These are phyloP conservation scores for Apiospora pterosperma DNA, from an alignment of 2,329 filamentous ascomycete species.

Conservation along the genomic window DNA sequence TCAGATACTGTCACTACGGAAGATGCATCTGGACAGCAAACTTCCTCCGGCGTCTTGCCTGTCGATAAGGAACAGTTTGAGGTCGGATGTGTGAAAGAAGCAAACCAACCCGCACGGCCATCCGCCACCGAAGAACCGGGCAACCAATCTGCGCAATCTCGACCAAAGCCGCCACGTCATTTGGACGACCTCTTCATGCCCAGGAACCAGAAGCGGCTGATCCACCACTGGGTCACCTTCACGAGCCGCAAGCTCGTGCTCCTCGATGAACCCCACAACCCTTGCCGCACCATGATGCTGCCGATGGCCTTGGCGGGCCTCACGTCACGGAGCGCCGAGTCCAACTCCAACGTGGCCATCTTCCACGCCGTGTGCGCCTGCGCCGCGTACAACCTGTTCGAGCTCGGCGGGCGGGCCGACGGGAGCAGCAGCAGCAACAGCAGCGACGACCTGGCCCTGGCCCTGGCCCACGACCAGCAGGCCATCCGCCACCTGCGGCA, in stretches of 20 bases:
- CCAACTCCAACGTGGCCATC: conserved; percentile 17
- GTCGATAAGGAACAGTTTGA: background rate
- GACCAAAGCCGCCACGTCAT: conserved; percentile 7
- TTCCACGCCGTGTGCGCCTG: conserved; percentile 31
- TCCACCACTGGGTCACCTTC: conserved; percentile 24
- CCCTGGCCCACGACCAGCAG: conserved; percentile 18
- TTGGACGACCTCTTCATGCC: conserved; percentile 16
- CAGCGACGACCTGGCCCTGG: conserved; percentile 15
- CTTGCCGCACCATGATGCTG: conserved; percentile 22
- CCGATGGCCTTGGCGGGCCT: conserved; percentile 21
- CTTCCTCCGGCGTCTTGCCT: background rate
- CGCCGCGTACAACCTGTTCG: conserved; percentile 36
- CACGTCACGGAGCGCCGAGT: conserved; percentile 13
- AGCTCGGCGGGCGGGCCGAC: conserved; percentile 27
- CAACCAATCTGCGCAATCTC: background rate
- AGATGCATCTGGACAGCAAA: background rate
- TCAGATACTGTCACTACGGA: background rate
- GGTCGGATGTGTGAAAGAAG: background rate
- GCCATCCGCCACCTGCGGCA: conserved; percentile 19
- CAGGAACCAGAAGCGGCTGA: conserved; percentile 17
- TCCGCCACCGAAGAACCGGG: background rate
- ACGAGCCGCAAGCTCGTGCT: conserved; percentile 22
- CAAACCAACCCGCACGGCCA: background rate
- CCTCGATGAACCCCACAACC: conserved; percentile 20
- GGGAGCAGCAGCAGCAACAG: no score